Evolutionary conservation across 2,329 filamentous ascomycete genomes (phyloP).

Genomic region (Exophiala dermatitidis): DNA sequence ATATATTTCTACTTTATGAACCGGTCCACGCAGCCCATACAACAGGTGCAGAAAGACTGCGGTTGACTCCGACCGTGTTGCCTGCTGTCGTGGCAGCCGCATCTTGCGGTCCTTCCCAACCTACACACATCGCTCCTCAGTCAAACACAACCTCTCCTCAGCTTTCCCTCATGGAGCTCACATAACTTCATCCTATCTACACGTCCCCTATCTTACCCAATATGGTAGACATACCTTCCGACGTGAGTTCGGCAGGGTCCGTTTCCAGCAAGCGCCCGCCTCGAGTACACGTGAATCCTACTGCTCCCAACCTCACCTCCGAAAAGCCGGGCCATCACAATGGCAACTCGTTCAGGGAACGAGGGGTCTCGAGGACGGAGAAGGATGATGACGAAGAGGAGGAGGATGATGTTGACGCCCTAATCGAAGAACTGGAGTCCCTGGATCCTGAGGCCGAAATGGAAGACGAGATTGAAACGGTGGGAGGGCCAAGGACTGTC

Average conservation of each 20-base stretch:
- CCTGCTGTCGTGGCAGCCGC: not conserved
- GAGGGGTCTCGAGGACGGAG: constrained; percentile 9
- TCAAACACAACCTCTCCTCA: not conserved
- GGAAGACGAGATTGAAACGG: constrained; percentile 50
- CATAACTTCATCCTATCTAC: constrained; percentile 11
- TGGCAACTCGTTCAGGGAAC: constrained; percentile 9
- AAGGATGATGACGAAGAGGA: constrained; percentile 59
- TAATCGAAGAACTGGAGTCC: constrained; percentile 82
- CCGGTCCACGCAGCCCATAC: too few species aligned
- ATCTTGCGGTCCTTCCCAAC: not conserved
- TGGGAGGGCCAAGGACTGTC: constrained; percentile 51
- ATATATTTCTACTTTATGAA: not conserved
- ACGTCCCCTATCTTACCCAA: constrained; percentile 12
- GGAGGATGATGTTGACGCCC: constrained; percentile 74
- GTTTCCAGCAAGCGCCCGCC: constrained; percentile 7
- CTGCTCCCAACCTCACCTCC: constrained; percentile 2
- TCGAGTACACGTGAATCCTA: constrained; percentile 8
- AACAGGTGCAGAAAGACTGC: not conserved
- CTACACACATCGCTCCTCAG: not conserved
- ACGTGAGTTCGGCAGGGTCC: constrained; percentile 19
- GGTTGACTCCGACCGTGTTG: not conserved
- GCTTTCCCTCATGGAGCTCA: constrained; percentile 13
- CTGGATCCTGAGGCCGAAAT: constrained; percentile 62
- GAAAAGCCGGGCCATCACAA: constrained; percentile 10
- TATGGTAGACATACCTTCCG: constrained; percentile 19